Evolutionary conservation across 129 eudicot genomes (phyloP).

Genomic region (Artemisia annua): DNA sequence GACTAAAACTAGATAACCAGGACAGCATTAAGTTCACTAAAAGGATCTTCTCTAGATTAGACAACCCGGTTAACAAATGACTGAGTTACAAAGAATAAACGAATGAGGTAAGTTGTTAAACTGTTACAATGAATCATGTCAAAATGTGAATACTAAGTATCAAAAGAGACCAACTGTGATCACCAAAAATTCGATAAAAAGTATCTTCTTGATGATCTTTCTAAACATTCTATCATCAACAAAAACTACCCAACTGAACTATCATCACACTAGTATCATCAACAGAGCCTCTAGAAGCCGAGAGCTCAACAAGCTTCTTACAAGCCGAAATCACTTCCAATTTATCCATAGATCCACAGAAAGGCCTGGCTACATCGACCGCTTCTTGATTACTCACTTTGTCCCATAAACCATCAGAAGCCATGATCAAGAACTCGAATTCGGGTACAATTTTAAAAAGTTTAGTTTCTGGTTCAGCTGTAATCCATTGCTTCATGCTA

Average conservation of each 20-base stretch:
- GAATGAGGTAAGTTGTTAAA: conserved; percentile 18
- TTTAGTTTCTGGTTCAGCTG: conserved; percentile 82
- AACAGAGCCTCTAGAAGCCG: conserved; percentile 73
- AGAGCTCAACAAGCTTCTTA: conserved; percentile 68
- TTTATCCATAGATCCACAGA: conserved; percentile 40
- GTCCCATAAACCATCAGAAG: conserved; percentile 99
- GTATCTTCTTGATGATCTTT: conserved; percentile 25
- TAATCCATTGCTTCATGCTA: conserved; percentile 83
- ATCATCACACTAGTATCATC: conserved; percentile 92
- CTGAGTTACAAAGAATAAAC: conserved; percentile 18
- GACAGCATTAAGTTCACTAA: too few species aligned
- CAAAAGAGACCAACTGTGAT: conserved; percentile 13
- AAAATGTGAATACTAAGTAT: conserved; percentile 16
- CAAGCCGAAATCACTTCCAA: conserved; percentile 53
- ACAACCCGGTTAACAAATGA: not conserved
- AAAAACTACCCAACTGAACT: conserved; percentile 56
- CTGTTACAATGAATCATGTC: conserved; percentile 22
- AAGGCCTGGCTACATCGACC: conserved; percentile 61
- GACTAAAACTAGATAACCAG: too few species aligned
- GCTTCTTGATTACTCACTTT: conserved; percentile 98
- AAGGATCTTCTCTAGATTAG: too few species aligned
- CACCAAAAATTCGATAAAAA: conserved; percentile 27
- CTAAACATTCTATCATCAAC: conserved; percentile 22
- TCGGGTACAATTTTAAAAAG: conserved; percentile 47
- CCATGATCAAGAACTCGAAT: conserved; percentile 78